Percentiles rank a stretch among this genome's conserved stretches.
Evolutionary conservation across 1,284 basidiomycete genomes (phyloP).

Genomic region (Vanrija humicola): DNA sequence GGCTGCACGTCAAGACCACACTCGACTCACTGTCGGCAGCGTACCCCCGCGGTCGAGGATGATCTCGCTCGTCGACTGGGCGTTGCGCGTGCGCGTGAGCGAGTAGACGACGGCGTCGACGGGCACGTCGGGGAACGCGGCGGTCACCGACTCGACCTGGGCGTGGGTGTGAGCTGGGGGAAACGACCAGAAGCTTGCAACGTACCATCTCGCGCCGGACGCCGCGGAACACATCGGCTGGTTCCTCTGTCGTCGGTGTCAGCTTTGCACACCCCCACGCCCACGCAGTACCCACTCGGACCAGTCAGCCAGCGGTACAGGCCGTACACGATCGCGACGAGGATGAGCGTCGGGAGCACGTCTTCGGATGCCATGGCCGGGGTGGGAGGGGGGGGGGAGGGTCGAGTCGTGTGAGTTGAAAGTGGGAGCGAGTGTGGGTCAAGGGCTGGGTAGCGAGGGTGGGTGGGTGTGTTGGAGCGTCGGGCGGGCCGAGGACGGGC

Average conservation of each 20-base stretch:
- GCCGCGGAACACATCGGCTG: constrained; percentile 24
- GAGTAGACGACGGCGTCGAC: constrained; percentile 43
- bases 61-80: constrained; percentile 46
- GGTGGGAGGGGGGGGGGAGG: background rate
- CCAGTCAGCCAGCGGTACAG: constrained; percentile 34
- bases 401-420: too few relatives aligned
- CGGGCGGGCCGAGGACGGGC: too few relatives aligned
- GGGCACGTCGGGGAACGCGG: constrained; percentile 46
- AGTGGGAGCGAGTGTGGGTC: background rate
- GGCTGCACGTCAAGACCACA: too few relatives aligned
- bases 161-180: background rate
- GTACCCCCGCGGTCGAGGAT: constrained; percentile 41
- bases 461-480: too few relatives aligned
- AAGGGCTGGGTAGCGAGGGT: too few relatives aligned
- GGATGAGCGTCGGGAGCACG: constrained; percentile 39
- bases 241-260: constrained; percentile 12
- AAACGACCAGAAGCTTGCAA: background rate
- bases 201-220: constrained; percentile 41
- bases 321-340: constrained; percentile 36
- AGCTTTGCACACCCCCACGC: too few relatives aligned
- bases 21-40: constrained; percentile 32
- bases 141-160: constrained; percentile 46
- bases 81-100: constrained; percentile 43
- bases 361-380: constrained; percentile 35
- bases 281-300: constrained; percentile 23